Base-by-base conservation (phyloP, 1,284 basidiomycete species). In the Papiliotrema flavescens region DNA sequence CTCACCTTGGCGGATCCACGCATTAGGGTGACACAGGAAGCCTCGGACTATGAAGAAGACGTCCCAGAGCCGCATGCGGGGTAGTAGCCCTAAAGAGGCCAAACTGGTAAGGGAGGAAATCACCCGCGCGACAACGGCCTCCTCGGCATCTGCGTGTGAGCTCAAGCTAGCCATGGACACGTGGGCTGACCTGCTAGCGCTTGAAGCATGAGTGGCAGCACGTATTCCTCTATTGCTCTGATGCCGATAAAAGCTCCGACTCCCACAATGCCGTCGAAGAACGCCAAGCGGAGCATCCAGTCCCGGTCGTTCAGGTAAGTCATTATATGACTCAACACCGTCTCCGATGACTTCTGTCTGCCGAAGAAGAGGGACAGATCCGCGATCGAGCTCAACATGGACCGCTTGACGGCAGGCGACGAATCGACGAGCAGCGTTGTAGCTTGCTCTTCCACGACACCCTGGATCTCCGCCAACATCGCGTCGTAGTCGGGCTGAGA, bases 281-380 rank as follows among this genome's bases (percentile, higher is more conserved):
- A 98, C 0, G 90, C 89, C 61, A 87, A 84, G 1, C 96, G 82
- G 43, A 98, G 78, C 22, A 89, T 77, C 94, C 95, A 98, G 69
- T 96, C 91, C 11, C 89, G 80, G 66, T 98, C 94, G 69, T 98
- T 98, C 63, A 98, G 82, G 69, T 97, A 98, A 0, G 96, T 98
- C 72, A 98, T 94, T 86, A 98, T 95, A 73, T 98, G 94, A 63
- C 91, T 93, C 20, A 98, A 79, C 6, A 99, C 80, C 2, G 95
- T 88, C 64, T 98, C 94, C 76, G 96, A 95, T 1, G 96, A 95
- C 70, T 87, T 88, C 69, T 91, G 87, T 23, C 90, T 79, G 2
- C 94, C 95, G 36, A 98, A 85, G 78, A 98, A 97, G 50, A 91
- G 85, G 70, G 93, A 97, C 6, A 98, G 79, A 0, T 88, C 85